phyloP scores from a whole-genome alignment of 2,329 filamentous ascomycete genomes.

The Geosmithia morbida region DNA sequence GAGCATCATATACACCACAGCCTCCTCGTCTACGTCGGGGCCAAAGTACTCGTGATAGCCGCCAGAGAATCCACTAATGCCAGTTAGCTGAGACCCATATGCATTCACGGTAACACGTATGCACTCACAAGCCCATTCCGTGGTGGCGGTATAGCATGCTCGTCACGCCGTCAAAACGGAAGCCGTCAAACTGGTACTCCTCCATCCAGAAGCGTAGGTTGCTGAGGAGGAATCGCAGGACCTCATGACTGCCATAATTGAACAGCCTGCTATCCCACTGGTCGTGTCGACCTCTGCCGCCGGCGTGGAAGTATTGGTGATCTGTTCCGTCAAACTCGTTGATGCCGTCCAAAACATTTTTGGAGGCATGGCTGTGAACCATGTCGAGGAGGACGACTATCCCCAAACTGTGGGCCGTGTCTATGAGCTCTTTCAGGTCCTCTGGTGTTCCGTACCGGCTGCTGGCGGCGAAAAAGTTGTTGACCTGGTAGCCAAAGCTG shows the following conservation, averaged over 20 bases:
- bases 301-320: conserved; percentile 89
- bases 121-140: conserved; percentile 80
- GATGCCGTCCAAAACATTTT: conserved; percentile 88
- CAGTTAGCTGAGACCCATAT: conserved; percentile 8
- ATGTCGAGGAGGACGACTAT: conserved; percentile 87
- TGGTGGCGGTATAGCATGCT: conserved; percentile 97
- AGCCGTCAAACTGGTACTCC: conserved; percentile 91
- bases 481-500: conserved; percentile 97
- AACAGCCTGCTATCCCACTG: conserved; percentile 94
- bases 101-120: background rate
- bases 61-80: conserved; percentile 72
- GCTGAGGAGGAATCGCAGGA: conserved; percentile 86
- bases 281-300: conserved; percentile 72
- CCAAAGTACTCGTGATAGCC: conserved; percentile 99
- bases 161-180: conserved; percentile 94
- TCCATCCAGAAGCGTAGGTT: conserved; percentile 99
- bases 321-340: conserved; percentile 95
- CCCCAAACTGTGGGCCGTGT: conserved; percentile 84
- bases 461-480: conserved; percentile 96
- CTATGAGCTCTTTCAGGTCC: conserved; percentile 90
- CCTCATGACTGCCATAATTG: conserved; percentile 93
- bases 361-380: conserved; percentile 94
- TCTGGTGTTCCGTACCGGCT: conserved; percentile 90
- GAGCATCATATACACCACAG: conserved; percentile 86
- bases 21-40: conserved; percentile 76